phyloP scores from a whole-genome alignment of 495 filamentous ascomycete genomes.

The Chaetomium fimeti region DNA sequence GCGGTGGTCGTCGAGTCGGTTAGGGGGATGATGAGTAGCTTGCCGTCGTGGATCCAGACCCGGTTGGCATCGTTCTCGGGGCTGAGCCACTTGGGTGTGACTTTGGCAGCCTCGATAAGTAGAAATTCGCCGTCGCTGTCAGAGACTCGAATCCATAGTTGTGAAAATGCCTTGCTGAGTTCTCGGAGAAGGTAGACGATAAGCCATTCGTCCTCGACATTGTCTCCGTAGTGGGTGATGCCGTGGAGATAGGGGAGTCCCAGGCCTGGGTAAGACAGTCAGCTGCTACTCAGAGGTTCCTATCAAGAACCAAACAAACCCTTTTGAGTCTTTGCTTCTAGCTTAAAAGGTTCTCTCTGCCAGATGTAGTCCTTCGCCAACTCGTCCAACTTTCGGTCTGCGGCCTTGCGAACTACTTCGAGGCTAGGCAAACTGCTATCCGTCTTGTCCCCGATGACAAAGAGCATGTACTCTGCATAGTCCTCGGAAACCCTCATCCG shows the following conservation, averaged over 20 bases:
- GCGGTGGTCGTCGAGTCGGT: slow-evolving; percentile 16
- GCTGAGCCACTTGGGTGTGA: slow-evolving; percentile 84
- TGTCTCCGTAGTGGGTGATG: slow-evolving; percentile 82
- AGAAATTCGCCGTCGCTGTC: slow-evolving; percentile 95
- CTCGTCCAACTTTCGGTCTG: slow-evolving; percentile 58
- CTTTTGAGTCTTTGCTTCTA: slow-evolving; percentile 58
- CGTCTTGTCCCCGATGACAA: slow-evolving; percentile 59
- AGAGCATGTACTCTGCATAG: slow-evolving; percentile 81
- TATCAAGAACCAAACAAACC: slow-evolving; percentile 41
- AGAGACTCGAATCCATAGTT: slow-evolving; percentile 76
- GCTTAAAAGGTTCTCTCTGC: slow-evolving; percentile 77
- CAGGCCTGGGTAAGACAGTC: slow-evolving; percentile 20
- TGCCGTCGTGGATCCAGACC: slow-evolving; percentile 75
- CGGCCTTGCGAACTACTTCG: slow-evolving; percentile 66
- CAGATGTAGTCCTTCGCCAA: slow-evolving; percentile 85
- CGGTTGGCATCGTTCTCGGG: slow-evolving; percentile 86
- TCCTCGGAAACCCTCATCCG: slow-evolving; percentile 80
- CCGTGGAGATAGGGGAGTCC: slow-evolving; percentile 60
- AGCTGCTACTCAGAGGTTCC: neutral
- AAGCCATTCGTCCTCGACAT: slow-evolving; percentile 95
- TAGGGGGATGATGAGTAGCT: slow-evolving; percentile 70
- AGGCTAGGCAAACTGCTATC: slow-evolving; percentile 54
- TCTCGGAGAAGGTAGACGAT: slow-evolving; percentile 88
- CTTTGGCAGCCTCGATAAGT: slow-evolving; percentile 88
- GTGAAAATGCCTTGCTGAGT: slow-evolving; percentile 67